These are phyloP conservation scores for Fusarium newnesense DNA, from an alignment of 2,329 filamentous ascomycete species.

Conservation along the genomic window DNA sequence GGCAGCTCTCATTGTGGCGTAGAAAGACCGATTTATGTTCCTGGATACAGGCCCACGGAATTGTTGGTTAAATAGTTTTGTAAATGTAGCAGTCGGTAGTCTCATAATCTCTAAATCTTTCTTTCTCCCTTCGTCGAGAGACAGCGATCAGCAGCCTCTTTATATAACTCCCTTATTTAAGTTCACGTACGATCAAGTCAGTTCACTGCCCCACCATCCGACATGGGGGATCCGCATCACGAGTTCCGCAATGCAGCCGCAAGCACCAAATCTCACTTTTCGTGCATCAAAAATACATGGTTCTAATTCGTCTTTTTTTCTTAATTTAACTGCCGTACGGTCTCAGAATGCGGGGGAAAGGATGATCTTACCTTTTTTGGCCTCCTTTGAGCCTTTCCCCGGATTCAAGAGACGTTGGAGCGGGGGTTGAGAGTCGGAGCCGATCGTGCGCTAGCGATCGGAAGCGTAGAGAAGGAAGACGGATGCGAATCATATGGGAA, in stretches of 20 bases:
- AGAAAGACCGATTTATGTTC: conserved; percentile 4
- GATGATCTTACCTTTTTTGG: conserved; percentile 15
- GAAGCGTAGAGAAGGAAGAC: not conserved
- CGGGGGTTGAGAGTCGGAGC: conserved; percentile 18
- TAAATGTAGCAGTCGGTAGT: not conserved
- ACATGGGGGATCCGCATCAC: not conserved
- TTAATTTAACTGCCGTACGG: not conserved
- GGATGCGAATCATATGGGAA: not conserved
- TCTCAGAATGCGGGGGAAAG: conserved; percentile 18
- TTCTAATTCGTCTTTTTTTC: not conserved
- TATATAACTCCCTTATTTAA: conserved; percentile 21
- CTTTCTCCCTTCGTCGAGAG: not conserved
- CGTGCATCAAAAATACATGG: not conserved
- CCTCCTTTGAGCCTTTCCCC: conserved; percentile 14
- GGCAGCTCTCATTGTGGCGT: conserved; percentile 64
- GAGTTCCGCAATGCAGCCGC: conserved; percentile 14
- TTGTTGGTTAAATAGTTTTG: not conserved
- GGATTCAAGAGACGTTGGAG: not conserved
- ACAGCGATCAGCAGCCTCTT: not conserved
- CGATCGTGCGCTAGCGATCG: not conserved
- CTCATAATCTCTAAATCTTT: not conserved
- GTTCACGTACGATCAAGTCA: conserved; percentile 28
- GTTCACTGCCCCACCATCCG: conserved; percentile 26
- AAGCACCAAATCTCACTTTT: not conserved
- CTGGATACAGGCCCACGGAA: not conserved